Base-by-base conservation (phyloP, 306 rosid species). In the Prunus salicina region DNA sequence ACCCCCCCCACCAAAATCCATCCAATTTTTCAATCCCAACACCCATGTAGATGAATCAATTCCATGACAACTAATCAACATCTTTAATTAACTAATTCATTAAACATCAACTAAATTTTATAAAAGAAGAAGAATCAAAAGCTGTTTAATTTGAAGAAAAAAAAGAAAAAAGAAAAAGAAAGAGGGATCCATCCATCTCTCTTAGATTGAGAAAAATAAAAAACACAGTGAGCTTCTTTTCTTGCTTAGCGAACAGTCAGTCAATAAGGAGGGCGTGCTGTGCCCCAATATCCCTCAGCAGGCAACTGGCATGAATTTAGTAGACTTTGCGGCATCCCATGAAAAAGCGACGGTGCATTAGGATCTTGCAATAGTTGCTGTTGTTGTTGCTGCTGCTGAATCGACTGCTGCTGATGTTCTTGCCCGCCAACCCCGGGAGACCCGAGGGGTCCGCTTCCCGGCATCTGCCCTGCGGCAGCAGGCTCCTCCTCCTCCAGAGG, bases 231-330 rank as follows among this genome's bases (percentile, higher is more conserved):
- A 57, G 38, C 25, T 27, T 12, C 64, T 24, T 58, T 25, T 58
- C 34, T 28, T 62, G 67, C 15, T 28, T 58, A 9, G 18, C 45
- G 51, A 24, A 57, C 11, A 5, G 43, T 53, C 14, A 74, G 76
- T 88, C 82, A 91, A 76, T 88, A 95, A 20, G 97, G 87, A 52
- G 98, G 90, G 51, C 96, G 93, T 78, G 81, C 89, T 50, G 81
- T 73, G 28, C 88, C 85, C 98, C 98, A 95, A 58, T 85, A 92
- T 27, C 89, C 95, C 15, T 90, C 97, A 47, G 94, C 27, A 4
- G 98, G 91, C 82, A 94, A 81, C 86, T 91, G 97, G 77, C 90
- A 85, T 20, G 98, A 82, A 83, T 90, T 95, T 67, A 95, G 83
- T 58, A 95, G 92, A 85, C 92, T 89, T 80, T 89, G 98, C 20